Base-by-base conservation (phyloP, 1,139 yeast species). In the Lizanozyma gosingica region DNA sequence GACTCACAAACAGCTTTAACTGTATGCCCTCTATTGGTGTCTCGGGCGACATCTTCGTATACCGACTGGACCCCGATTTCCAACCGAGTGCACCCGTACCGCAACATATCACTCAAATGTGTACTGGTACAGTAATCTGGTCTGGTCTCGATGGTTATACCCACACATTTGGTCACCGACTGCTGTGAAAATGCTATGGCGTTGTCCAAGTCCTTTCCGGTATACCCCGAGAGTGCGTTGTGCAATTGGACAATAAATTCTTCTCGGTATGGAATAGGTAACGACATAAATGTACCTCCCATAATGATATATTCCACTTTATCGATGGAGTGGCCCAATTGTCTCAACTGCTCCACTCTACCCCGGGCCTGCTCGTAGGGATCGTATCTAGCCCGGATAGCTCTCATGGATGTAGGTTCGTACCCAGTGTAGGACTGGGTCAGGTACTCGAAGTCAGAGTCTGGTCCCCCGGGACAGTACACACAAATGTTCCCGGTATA, bases 381-480 rank as follows among this genome's bases (percentile, higher is more conserved):
- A 59, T 92, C 98, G 57, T 92, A 94, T 51, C 98, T 76, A 0
- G 98, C 98, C 48, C 98, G 72, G 49, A 92, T 92, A 9, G 98
- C 98, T 54, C 99, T 76, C 99, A 92, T 92, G 2, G 97, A 88
- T 0, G 99, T 92, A 4, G 99, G 99, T 58, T 92, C 99, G 56
- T 94, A 92, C 35, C 99, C 99, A 0, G 99, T 92, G 56, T 92
- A 92, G 2, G 97, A 88, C 62, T 92, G 99, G 2, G 99, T 92
- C 1, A 96, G 86, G 60, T 92, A 92, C 58, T 92, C 99, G 56
- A 92, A 92, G 64, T 92, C 99, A 1, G 95, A 83, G 60, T 92
- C 99, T 2, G 99, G 99, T 1, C 99, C 99, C 44, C 99, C 99
- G 3, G 99, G 99, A 65, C 99, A 92, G 59, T 92, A 92, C 14